These are phyloP conservation scores for Polyplosphaeria fusca DNA, from an alignment of 495 filamentous ascomycete genomes.

Conservation along the genomic window DNA sequence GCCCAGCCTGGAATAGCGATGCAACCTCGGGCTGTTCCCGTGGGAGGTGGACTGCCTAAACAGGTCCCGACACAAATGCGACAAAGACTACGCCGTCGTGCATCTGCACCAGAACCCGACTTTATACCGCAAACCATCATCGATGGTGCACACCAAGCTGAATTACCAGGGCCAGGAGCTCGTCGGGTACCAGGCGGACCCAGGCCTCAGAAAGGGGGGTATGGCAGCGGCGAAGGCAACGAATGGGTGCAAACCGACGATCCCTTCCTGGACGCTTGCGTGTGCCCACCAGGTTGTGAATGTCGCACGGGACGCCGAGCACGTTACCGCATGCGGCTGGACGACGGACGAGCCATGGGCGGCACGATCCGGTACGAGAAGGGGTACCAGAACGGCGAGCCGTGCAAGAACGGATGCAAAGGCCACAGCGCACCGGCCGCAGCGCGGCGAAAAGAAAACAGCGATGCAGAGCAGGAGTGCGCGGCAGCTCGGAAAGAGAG, in stretches of 20 bases:
- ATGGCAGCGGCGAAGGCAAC: no score
- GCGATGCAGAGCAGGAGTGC: background rate
- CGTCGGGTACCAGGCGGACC: no score
- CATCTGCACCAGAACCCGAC: no score
- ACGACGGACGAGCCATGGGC: background rate
- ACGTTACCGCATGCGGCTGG: background rate
- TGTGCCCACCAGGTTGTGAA: background rate
- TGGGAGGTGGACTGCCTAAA: no score
- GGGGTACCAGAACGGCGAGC: background rate
- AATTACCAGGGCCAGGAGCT: no score
- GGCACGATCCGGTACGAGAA: background rate
- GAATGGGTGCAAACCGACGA: background rate
- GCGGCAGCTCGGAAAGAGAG: background rate
- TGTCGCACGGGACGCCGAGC: background rate
- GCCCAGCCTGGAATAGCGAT: no score
- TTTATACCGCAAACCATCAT: background rate
- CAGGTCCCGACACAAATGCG: no score
- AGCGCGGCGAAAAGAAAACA: no score
- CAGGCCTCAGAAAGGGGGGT: no score
- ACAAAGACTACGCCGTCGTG: no score
- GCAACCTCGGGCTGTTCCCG: no score
- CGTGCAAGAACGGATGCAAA: background rate
- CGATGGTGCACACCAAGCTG: background rate
- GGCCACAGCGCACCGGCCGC: background rate
- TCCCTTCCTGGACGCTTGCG: background rate